These are phyloP conservation scores for Mortierella sp. DNA, from an alignment of 371 early-diverging fungal species.

Conservation along the genomic window DNA sequence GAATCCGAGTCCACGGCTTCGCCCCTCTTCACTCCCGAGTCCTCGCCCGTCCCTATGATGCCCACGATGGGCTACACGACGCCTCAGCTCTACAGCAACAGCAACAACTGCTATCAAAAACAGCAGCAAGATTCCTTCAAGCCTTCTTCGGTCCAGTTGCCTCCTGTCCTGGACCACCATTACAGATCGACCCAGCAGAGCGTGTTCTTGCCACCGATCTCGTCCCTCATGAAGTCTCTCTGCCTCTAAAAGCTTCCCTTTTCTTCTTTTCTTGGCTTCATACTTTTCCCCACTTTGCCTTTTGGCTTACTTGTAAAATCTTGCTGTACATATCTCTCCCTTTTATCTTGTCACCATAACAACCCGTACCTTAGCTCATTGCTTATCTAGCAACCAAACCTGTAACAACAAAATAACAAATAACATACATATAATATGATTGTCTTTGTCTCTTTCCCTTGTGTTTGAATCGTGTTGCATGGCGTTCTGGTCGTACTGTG, in stretches of 20 bases:
- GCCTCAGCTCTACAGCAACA: constrained; percentile 4
- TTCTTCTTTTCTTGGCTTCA: constrained; percentile 7
- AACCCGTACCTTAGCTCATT: neutral
- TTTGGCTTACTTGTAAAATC: constrained; percentile 14
- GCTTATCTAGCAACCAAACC: neutral
- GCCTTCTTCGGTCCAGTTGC: constrained; percentile 6
- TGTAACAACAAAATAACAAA: constrained; percentile 7
- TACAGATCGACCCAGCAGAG: constrained; percentile 14
- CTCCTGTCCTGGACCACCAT: constrained; percentile 20
- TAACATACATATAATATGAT: no score
- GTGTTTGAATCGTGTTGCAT: no score
- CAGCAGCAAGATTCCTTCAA: constrained; percentile 1
- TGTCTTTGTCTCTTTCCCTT: no score
- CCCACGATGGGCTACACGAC: neutral
- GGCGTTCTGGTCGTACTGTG: no score
- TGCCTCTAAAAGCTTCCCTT: constrained; percentile 3
- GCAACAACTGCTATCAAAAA: neutral
- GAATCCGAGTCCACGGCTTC: constrained; percentile 38
- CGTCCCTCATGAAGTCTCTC: constrained; percentile 33
- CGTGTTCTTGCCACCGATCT: constrained; percentile 47
- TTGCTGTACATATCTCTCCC: neutral
- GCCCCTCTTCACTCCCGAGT: constrained; percentile 54
- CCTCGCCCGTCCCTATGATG: constrained; percentile 42
- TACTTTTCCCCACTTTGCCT: neutral
- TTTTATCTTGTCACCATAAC: neutral